Conservation (phyloP, 441 rosid genomes). For the Erysimum cheiri region DNA sequence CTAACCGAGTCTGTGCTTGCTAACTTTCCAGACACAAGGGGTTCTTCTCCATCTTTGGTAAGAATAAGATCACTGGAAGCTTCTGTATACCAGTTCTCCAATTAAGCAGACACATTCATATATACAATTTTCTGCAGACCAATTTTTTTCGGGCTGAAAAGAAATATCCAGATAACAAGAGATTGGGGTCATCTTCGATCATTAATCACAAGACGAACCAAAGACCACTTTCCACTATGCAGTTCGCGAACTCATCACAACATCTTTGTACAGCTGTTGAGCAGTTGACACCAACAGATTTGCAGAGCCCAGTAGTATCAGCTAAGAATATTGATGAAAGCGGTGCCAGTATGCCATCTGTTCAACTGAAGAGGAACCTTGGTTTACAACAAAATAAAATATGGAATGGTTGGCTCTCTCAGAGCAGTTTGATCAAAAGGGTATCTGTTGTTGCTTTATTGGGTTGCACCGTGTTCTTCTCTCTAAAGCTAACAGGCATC, state of each 20-base stretch:
- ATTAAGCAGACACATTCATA: conserved; percentile 36
- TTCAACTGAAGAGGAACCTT: conserved; percentile 66
- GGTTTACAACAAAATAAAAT: conserved; percentile 52
- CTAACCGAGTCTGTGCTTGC: conserved; percentile 81
- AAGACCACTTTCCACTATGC: conserved; percentile 60
- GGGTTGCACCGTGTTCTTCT: conserved; percentile 61
- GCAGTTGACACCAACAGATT: conserved; percentile 69
- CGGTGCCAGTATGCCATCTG: conserved; percentile 56
- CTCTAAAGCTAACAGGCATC: conserved; percentile 55
- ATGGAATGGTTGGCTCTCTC: conserved; percentile 61
- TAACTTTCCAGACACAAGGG: conserved; percentile 79
- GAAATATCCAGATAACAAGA: conserved; percentile 56
- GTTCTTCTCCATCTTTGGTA: conserved; percentile 86
- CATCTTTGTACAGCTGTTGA: conserved; percentile 75
- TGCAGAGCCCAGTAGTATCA: conserved; percentile 54
- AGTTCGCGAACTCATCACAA: conserved; percentile 56
- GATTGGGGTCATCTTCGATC: conserved; percentile 49
- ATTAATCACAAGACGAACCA: conserved; percentile 48
- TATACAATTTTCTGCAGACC: conserved; percentile 54
- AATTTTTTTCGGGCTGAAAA: conserved; percentile 68
- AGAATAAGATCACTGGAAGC: conserved; percentile 37
- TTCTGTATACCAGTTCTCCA: conserved; percentile 13
- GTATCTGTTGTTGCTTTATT: conserved; percentile 56
- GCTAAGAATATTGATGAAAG: conserved; percentile 55
- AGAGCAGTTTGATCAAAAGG: conserved; percentile 52